Evolutionary conservation across 164 flowering plant genomes (phyloP).

Genomic region (Magnolia kwangsiensis): DNA sequence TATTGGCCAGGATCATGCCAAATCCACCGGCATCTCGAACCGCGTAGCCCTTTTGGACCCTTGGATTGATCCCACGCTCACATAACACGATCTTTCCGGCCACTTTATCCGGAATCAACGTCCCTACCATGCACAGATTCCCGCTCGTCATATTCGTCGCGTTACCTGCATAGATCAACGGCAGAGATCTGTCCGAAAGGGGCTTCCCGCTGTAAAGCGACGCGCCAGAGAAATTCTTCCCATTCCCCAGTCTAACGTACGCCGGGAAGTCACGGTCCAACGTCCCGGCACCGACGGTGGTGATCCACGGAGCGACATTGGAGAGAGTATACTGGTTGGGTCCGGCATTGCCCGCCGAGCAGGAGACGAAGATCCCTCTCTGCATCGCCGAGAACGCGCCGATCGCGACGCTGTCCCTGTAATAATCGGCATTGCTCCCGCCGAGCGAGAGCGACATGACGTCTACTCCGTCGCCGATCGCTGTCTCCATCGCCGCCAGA

Average conservation of each 20-base stretch:
- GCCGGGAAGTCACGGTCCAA: conserved; percentile 91
- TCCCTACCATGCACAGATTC: conserved; percentile 51
- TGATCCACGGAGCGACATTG: conserved; percentile 92
- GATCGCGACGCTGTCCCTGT: conserved; percentile 56
- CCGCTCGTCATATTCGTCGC: conserved; percentile 45
- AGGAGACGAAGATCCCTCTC: conserved; percentile 73
- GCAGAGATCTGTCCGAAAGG: conserved; percentile 27
- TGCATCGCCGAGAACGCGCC: conserved; percentile 69
- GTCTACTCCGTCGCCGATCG: conserved; percentile 74
- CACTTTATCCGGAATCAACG: conserved; percentile 49
- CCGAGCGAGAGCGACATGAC: conserved; percentile 86
- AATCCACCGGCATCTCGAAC: conserved; percentile 80
- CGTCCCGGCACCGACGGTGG: conserved; percentile 85
- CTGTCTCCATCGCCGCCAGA: conserved; percentile 66
- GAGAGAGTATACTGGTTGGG: conserved; percentile 47
- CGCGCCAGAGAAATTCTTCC: conserved; percentile 54
- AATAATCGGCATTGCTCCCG: conserved; percentile 53
- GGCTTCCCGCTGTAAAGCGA: conserved; percentile 62
- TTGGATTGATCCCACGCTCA: conserved; percentile 57
- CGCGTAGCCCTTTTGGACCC: conserved; percentile 60
- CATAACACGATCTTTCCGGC: conserved; percentile 83
- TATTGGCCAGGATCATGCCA: conserved; percentile 82
- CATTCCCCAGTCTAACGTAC: conserved; percentile 53
- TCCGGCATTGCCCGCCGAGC: conserved; percentile 89
- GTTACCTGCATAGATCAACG: conserved; percentile 60